These are phyloP conservation scores for Arachnopeziza araneosa DNA, from an alignment of 2,329 filamentous ascomycete species.

Conservation along the genomic window DNA sequence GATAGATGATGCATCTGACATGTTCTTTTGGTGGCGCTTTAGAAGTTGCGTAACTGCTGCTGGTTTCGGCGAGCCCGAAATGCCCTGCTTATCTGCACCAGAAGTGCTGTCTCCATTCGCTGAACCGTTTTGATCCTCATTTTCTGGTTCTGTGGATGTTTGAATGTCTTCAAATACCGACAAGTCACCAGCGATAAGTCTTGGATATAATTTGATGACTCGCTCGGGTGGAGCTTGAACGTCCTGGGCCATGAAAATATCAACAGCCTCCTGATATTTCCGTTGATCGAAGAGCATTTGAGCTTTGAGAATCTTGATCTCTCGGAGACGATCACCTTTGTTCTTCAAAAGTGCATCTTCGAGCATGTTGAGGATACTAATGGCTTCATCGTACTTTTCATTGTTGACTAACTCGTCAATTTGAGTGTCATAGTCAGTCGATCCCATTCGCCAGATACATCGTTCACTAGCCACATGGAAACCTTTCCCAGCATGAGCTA, in stretches of 20 bases:
- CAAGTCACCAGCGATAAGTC: constrained; percentile 74
- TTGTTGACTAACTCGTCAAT: constrained; percentile 73
- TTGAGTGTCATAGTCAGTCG: constrained; percentile 85
- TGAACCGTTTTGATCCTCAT: constrained; percentile 34
- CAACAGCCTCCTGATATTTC: constrained; percentile 80
- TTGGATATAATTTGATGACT: constrained; percentile 80
- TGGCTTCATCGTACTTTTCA: constrained; percentile 79
- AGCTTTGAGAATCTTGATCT: constrained; percentile 89
- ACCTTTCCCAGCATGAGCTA: constrained; percentile 94
- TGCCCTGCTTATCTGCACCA: constrained; percentile 15
- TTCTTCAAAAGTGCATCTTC: constrained; percentile 85
- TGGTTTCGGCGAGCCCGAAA: constrained; percentile 24
- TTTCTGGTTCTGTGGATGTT: not conserved
- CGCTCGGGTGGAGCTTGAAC: constrained; percentile 85
- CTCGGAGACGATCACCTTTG: constrained; percentile 73
- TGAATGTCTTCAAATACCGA: constrained; percentile 51
- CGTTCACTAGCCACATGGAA: constrained; percentile 91
- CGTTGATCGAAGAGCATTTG: constrained; percentile 75
- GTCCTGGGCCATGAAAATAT: constrained; percentile 71
- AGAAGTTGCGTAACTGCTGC: constrained; percentile 38
- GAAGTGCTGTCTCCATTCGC: constrained; percentile 34
- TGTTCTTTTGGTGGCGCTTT: constrained; percentile 29
- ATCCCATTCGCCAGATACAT: constrained; percentile 92
- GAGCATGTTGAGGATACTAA: constrained; percentile 82
- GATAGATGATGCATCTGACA: constrained; percentile 50